Base-by-base conservation (phyloP, 108 stramenopile species). In the Aurantiochytrium sp. region DNA sequence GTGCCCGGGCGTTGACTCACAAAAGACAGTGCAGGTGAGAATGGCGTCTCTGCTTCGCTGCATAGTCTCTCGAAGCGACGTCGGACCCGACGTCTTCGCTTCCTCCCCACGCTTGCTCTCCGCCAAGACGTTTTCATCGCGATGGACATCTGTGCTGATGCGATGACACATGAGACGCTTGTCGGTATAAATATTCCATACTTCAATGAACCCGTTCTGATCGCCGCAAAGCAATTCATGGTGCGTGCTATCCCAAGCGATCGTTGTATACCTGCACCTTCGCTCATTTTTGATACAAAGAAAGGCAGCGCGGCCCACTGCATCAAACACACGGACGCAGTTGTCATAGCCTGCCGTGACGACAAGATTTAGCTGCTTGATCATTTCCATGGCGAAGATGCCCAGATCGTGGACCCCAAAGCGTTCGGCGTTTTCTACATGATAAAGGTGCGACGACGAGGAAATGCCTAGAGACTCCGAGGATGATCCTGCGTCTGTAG, bases 141-240 rank as follows among this genome's bases (percentile, higher is more conserved):
- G 1, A 28, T 69, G 8, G 1, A 10, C 18, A 12, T 23, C 76
- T 8, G 19, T 16, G 51, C 12, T 12, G 49, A 83, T 83, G 25
- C 28, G 19, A 53, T 83, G 76, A 23, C 49, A 83, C 45, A 83
- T 47, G 49, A 83, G 76, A 6, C 76, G n/a, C 51, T 53, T 83
- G 76, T 83, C 76, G 6, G 76, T 83, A 53, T 83, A 83, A 23
- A 83, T 53, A 23, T 83, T 83, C 76, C 76, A 83, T 45, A 83
- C 49, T 45, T 83, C 76, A 23, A 83, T 8, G 23, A 53, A 83
- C 0, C 76, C 76, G 51, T 21, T 12, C 4, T 83, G 49, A 23
- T 83, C 76, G 45, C 23, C 76, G 12, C 49, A 47, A 12, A 83
- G 51, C 12, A 83, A 45, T 23, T 83, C 76, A 23, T 83, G 76